Percentiles rank a stretch among this genome's conserved stretches.
phyloP scores from a whole-genome alignment of 257 asterid species.

The Nicotiana attenuata region DNA sequence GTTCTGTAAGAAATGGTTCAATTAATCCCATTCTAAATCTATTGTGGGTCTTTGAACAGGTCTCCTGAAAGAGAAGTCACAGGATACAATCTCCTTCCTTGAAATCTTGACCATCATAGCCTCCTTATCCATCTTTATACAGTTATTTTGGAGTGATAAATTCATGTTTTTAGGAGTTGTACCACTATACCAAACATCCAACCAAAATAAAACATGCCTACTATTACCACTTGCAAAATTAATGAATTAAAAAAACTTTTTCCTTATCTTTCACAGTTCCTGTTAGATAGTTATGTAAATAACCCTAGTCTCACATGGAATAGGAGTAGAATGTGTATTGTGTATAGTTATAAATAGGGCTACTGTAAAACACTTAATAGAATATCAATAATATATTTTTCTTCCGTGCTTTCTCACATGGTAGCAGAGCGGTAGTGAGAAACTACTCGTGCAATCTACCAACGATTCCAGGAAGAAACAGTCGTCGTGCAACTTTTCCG shows the following conservation, averaged over 20 bases:
- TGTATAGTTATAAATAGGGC: too few relatives aligned
- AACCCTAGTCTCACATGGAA: too few relatives aligned
- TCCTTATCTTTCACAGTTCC: neutral
- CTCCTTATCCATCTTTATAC: neutral
- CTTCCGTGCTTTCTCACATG: too few relatives aligned
- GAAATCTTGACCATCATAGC: neutral
- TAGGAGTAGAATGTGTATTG: too few relatives aligned
- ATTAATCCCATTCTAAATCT: neutral
- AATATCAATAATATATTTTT: too few relatives aligned
- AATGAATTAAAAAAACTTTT: neutral
- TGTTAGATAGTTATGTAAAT: too few relatives aligned
- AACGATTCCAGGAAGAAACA: too few relatives aligned
- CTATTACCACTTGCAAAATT: neutral
- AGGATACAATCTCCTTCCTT: neutral
- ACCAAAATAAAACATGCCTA: neutral
- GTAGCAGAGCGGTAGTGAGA: too few relatives aligned
- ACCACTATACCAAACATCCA: neutral
- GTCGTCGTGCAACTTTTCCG: too few relatives aligned
- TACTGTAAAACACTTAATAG: too few relatives aligned
- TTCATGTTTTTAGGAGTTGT: neutral
- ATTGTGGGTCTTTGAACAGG: neutral
- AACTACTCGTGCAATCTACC: too few relatives aligned
- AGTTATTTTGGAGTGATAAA: neutral
- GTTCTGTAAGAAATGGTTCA: neutral
- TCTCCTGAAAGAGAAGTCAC: neutral